Evolutionary conservation across 768 basidiomycete genomes (phyloP).

Genomic region (Mycena indigotica): DNA sequence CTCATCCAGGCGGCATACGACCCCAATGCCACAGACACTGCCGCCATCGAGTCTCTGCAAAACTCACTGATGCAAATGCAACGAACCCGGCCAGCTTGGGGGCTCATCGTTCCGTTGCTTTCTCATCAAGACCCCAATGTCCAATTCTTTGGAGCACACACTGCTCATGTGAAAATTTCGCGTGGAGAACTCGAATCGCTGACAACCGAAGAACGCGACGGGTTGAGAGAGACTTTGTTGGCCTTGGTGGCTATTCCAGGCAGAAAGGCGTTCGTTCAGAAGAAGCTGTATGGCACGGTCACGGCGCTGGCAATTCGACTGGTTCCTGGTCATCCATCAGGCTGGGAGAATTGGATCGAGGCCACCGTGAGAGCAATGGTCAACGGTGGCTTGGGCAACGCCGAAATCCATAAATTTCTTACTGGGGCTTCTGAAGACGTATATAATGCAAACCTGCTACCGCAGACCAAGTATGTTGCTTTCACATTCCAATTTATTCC

Average conservation of each 20-base stretch:
- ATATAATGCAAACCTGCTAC: constrained; percentile 71
- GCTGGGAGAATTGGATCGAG: constrained; percentile 79
- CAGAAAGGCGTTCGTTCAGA: constrained; percentile 9
- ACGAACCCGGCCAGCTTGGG: constrained; percentile 54
- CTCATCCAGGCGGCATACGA: constrained; percentile 34
- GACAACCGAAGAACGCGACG: neutral
- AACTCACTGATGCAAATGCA: constrained; percentile 1
- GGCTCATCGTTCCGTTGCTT: constrained; percentile 76
- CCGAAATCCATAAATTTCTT: constrained; percentile 72
- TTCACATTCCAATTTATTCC: neutral
- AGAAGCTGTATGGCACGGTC: constrained; percentile 17
- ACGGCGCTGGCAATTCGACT: constrained; percentile 13
- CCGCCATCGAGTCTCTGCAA: constrained; percentile 23
- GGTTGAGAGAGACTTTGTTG: constrained; percentile 11
- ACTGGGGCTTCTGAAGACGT: constrained; percentile 86
- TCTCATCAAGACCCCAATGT: constrained; percentile 76
- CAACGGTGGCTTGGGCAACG: constrained; percentile 55
- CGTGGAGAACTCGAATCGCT: constrained; percentile 48
- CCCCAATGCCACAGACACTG: constrained; percentile 36
- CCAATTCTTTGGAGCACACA: constrained; percentile 95
- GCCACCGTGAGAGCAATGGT: constrained; percentile 66
- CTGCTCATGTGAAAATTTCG: constrained; percentile 89
- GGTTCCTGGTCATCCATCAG: constrained; percentile 42
- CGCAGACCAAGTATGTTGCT: constrained; percentile 65
- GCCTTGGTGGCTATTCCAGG: constrained; percentile 71